phyloP scores from a whole-genome alignment of 345 rosid species.

The Salix arbutifolia region DNA sequence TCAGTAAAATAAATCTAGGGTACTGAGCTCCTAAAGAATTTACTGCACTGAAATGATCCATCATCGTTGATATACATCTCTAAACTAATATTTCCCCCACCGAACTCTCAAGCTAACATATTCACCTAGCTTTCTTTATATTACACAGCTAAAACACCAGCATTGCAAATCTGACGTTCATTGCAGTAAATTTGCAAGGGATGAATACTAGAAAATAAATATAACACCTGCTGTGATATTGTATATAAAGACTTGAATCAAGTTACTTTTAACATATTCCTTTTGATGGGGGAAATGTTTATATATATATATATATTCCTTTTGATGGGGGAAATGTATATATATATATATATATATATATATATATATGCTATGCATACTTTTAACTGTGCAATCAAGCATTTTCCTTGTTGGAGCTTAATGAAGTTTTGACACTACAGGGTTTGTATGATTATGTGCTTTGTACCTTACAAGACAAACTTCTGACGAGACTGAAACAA shows the following conservation, averaged over 20 bases:
- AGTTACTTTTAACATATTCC: not conserved
- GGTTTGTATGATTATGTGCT: not conserved
- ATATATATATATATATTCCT: not conserved
- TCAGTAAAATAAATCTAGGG: not conserved
- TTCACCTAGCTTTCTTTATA: not conserved
- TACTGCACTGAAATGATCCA: not conserved
- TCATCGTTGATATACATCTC: not conserved
- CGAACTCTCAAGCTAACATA: not conserved
- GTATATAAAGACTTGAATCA: not conserved
- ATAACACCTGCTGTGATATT: not conserved
- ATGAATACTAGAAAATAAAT: not conserved
- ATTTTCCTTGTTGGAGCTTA: not conserved
- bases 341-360: not conserved
- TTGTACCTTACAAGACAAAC: not conserved
- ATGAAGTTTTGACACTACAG: not conserved
- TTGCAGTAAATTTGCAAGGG: not conserved
- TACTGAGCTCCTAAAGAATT: no score
- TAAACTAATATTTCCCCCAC: not conserved
- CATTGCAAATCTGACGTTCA: not conserved
- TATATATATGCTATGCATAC: not conserved
- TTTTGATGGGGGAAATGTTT: not conserved
- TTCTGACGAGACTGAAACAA: not conserved
- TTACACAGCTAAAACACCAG: not conserved
- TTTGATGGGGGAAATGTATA: not conserved
- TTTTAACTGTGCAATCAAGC: not conserved